phyloP scores from a whole-genome alignment of 768 basidiomycete genomes.

The Dendrothele bispora region DNA sequence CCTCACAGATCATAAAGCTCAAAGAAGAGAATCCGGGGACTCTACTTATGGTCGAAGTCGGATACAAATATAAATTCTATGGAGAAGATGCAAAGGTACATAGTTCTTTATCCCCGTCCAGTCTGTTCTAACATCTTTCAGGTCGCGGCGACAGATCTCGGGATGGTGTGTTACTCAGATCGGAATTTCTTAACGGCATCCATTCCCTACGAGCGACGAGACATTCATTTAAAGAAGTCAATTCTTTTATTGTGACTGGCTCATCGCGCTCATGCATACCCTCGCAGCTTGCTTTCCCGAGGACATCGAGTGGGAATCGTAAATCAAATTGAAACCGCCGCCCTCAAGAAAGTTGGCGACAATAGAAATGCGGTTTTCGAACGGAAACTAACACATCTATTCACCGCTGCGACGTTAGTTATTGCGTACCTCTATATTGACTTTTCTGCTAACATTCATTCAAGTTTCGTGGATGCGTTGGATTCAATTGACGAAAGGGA shows the following conservation, averaged over 20 bases:
- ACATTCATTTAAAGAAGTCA: conserved; percentile 77
- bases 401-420: conserved; percentile 85
- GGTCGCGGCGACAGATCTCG: conserved; percentile 76
- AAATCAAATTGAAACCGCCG: conserved; percentile 83
- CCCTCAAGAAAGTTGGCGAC: conserved; percentile 80
- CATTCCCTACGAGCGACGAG: conserved; percentile 66
- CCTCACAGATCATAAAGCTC: conserved; percentile 48
- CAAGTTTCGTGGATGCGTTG: conserved; percentile 82
- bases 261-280: conserved; percentile 1
- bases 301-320: conserved; percentile 86
- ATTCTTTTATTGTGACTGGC: conserved; percentile 12
- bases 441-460: neutral
- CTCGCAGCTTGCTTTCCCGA: conserved; percentile 63
- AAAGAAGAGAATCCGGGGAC: conserved; percentile 66
- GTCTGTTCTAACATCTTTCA: conserved; percentile 22
- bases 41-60: conserved; percentile 78
- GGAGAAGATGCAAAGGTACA: conserved; percentile 78
- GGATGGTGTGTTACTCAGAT: conserved; percentile 70
- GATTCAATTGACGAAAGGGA: conserved; percentile 65
- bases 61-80: conserved; percentile 84
- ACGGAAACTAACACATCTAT: conserved; percentile 73
- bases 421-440: neutral
- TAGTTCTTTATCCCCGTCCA: neutral
- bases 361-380: conserved; percentile 74
- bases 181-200: conserved; percentile 77